A percentile compares a stretch with the other conserved stretches of the same genome.
phyloP scores from a whole-genome alignment of 345 rosid genomes.

The Linum tenue region DNA sequence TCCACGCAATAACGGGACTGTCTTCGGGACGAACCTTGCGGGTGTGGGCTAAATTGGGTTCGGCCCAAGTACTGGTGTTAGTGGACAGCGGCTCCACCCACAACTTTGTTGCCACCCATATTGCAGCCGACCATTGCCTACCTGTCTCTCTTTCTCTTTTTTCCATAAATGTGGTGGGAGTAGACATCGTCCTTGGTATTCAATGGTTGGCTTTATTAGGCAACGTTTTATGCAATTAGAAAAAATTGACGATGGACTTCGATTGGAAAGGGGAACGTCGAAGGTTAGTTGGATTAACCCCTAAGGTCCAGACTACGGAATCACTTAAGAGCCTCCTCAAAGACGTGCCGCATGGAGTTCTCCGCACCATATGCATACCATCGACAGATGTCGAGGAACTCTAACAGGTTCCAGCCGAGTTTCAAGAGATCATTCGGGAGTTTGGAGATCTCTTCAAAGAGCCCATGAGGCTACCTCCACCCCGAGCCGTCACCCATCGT shows the following conservation, averaged over 20 bases:
- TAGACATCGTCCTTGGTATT: neutral
- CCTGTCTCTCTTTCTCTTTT: conserved; percentile 1
- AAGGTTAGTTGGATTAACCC: neutral
- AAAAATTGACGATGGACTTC: conserved; percentile 1
- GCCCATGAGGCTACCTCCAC: neutral
- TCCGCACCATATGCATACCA: neutral
- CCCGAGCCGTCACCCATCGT: neutral
- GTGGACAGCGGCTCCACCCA: neutral
- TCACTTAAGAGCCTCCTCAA: neutral
- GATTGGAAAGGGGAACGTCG: neutral
- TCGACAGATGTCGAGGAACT: neutral
- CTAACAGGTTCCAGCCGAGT: neutral
- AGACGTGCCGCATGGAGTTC: neutral
- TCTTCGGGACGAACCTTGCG: neutral
- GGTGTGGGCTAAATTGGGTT: neutral
- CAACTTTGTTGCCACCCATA: neutral
- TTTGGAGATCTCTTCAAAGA: neutral
- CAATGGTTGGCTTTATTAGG: neutral
- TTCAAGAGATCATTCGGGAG: neutral
- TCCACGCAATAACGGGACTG: neutral
- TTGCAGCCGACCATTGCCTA: neutral
- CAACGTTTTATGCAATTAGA: neutral
- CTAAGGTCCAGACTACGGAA: neutral
- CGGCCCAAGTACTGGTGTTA: neutral
- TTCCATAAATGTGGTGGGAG: neutral